These are phyloP conservation scores for Sporothrix humicola DNA, from an alignment of 2,329 filamentous ascomycete genomes.

Conservation along the genomic window DNA sequence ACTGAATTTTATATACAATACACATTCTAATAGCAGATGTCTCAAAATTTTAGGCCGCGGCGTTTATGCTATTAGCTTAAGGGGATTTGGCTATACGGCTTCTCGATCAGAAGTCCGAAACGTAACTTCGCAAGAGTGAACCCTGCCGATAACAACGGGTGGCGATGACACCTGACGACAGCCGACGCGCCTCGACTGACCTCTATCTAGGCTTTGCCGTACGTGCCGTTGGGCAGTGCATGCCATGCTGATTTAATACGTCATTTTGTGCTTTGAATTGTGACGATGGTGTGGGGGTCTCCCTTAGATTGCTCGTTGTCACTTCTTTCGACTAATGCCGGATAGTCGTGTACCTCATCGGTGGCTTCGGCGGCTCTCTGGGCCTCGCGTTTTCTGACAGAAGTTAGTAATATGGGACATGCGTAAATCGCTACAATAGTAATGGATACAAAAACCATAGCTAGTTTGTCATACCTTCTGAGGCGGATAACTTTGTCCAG, in stretches of 20 bases:
- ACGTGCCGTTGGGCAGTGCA: not conserved
- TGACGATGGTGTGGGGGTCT: not conserved
- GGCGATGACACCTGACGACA: not conserved
- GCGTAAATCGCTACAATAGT: not conserved
- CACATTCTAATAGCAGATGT: too few species aligned
- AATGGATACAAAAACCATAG: constrained; percentile 3
- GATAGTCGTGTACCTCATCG: not conserved
- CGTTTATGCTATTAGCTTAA: too few species aligned
- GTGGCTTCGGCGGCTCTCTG: constrained; percentile 2
- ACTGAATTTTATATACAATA: not conserved
- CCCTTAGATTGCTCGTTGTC: not conserved
- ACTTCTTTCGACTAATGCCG: not conserved
- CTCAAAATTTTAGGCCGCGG: too few species aligned
- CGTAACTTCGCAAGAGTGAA: not conserved
- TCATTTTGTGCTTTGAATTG: not conserved
- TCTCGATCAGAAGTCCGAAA: not conserved
- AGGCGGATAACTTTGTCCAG: constrained; percentile 18
- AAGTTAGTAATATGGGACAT: not conserved
- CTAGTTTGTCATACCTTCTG: constrained; percentile 9
- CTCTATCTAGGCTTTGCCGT: not conserved
- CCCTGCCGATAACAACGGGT: not conserved
- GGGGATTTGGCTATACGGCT: not conserved
- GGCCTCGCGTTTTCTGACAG: not conserved
- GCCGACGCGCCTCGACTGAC: not conserved
- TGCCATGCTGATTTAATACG: not conserved